Percentiles rank a stretch among this genome's conserved stretches.
Evolutionary conservation across 257 asterid species (phyloP).

Genomic region (Solanum medicagineum): DNA sequence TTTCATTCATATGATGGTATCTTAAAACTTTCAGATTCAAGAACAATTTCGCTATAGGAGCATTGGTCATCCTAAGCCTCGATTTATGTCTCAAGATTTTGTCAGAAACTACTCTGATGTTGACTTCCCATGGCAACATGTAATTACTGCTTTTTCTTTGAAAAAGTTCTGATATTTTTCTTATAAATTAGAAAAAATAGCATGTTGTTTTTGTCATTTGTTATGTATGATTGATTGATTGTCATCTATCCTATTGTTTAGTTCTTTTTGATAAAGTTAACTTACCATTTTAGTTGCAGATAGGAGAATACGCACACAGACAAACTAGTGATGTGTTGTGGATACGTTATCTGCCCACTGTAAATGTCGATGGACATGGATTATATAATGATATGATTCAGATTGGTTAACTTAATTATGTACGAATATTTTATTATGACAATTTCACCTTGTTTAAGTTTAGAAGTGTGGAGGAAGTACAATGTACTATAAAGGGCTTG

Average conservation of each 20-base stretch:
- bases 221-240: not conserved
- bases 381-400: constrained; percentile 88
- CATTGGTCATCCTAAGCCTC: too few species aligned
- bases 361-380: constrained; percentile 70
- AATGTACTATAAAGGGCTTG: constrained; percentile 83
- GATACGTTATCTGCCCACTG: constrained; percentile 76
- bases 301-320: constrained; percentile 25
- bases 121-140: too few species aligned
- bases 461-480: constrained; percentile 92
- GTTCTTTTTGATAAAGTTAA: not conserved
- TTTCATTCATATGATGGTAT: too few species aligned
- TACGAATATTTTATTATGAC: constrained; percentile 59
- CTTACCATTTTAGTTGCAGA: constrained; percentile 26
- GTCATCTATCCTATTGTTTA: not conserved
- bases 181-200: not conserved
- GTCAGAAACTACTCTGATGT: too few species aligned
- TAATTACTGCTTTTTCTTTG: too few species aligned
- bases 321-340: constrained; percentile 43
- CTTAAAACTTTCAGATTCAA: too few species aligned
- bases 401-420: constrained; percentile 86
- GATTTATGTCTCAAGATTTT: too few species aligned
- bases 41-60: too few species aligned
- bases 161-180: too few species aligned
- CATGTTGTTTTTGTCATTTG: not conserved
- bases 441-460: constrained; percentile 72